These are phyloP conservation scores for Neurospora sublineolata DNA, from an alignment of 495 filamentous ascomycete genomes.

Conservation along the genomic window DNA sequence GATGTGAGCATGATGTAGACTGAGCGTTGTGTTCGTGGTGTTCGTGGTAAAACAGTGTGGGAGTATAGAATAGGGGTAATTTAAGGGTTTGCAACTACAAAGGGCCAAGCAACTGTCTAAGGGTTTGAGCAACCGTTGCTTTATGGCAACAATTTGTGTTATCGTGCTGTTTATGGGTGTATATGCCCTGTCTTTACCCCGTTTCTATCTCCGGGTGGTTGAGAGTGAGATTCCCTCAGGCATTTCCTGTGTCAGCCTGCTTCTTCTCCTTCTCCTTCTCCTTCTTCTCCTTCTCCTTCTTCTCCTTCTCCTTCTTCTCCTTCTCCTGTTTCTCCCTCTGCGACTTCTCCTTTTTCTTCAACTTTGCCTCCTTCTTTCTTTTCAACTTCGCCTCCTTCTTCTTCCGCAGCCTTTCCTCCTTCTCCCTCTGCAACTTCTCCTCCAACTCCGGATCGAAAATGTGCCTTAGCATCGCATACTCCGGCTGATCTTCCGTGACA, in stretches of 20 bases:
- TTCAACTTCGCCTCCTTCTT: neutral
- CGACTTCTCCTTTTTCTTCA: neutral
- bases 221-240: neutral
- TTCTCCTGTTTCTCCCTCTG: neutral
- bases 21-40: neutral
- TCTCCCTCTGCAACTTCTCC: neutral
- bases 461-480: too few relatives aligned
- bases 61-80: neutral
- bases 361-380: neutral
- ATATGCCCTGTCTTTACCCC: neutral
- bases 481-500: too few relatives aligned
- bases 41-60: neutral
- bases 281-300: neutral
- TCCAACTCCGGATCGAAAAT: neutral
- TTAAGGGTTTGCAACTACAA: neutral
- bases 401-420: neutral
- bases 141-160: neutral
- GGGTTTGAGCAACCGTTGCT: fast-evolving
- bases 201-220: neutral
- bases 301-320: neutral
- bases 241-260: neutral
- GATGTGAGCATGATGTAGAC: neutral
- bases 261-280: neutral
- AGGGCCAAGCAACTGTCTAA: fast-evolving
- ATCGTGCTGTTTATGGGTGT: neutral